Evolutionary conservation across 1,139 yeast species (phyloP).

Genomic region (Blastobotrys persicus): DNA sequence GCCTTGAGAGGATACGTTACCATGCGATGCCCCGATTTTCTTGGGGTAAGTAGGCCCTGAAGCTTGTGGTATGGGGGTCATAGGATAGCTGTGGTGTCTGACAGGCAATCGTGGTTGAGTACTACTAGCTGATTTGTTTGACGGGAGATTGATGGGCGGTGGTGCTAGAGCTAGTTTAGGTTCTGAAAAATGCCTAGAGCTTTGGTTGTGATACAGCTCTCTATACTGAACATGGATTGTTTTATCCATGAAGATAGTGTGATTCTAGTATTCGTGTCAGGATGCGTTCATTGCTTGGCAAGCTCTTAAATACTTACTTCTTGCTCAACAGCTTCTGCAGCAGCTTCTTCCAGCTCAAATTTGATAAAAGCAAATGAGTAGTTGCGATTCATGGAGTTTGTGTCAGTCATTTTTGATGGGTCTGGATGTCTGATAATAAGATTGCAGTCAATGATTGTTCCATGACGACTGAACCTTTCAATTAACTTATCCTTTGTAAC

Average conservation of each 20-base stretch:
- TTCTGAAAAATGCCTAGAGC: constrained; percentile 13
- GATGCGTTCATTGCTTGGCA: not conserved
- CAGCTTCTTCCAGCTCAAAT: constrained; percentile 52
- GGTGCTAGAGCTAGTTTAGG: constrained; percentile 28
- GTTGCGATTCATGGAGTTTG: constrained; percentile 33
- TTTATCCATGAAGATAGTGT: constrained; percentile 64
- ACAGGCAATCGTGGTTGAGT: constrained; percentile 6
- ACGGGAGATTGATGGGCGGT: constrained; percentile 27
- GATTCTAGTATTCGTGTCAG: constrained; percentile 43
- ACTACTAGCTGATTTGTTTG: constrained; percentile 5
- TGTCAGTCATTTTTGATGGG: not conserved
- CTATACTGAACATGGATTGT: constrained; percentile 84
- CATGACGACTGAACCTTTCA: constrained; percentile 65
- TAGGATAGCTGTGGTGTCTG: constrained; percentile 15
- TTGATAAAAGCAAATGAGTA: constrained; percentile 71
- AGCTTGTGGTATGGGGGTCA: constrained; percentile 14
- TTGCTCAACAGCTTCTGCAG: constrained; percentile 31
- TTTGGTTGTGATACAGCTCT: constrained; percentile 47
- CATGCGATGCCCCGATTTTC: not conserved
- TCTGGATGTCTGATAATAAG: constrained; percentile 20
- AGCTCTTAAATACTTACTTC: constrained; percentile 39
- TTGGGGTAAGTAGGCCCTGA: not conserved
- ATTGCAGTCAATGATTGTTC: constrained; percentile 48
- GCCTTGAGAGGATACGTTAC: not conserved
- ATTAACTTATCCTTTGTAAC: constrained; percentile 55